Base-by-base conservation (phyloP, 345 rosid species). In the Erucastrum elatum region DNA sequence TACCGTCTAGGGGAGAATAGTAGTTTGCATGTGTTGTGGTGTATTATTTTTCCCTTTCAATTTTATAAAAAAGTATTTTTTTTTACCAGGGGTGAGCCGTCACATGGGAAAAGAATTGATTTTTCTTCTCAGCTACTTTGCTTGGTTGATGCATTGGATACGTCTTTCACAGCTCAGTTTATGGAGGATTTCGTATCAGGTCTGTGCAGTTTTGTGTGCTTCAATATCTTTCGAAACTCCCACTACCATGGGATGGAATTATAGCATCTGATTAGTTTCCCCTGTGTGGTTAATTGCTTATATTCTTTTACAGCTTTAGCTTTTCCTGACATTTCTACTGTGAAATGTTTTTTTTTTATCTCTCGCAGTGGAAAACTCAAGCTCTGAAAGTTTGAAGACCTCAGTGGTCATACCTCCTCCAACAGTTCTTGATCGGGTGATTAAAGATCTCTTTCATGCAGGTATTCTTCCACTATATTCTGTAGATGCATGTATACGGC, bases 181-280 rank as follows among this genome's bases (percentile, higher is more conserved):
- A 83, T 95, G 87, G 99, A 91, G 80, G 99, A 95, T 84, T 93
- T 90, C 74, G 91, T 88, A 49, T 90, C 99, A 91, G 99, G 98
- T 95, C 41, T 76, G 81, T 69, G 71, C 64, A 26, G 46, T 68
- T 80, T 53, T 68, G 58, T 66, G 30, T 77, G 59, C 56, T 75
- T 41, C 75, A 17, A 66, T 41, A 71, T 11, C 66, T 15, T 75
- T 70, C 64, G 61, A 64, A 82, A 73, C 49, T 17, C 71, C 59
- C 58, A 63, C 68, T 68, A 12, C 16, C 46, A 51, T 55, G 60
- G 71, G 56, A 53, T 72, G 64, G 34, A 35, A 31, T 53, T 33
- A 67, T 59, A 35, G 44, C 53, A 41, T 30, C 56, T 64, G 44
- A 27, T 27, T 21, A 30, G 6, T 21, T 62, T 51, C n/a, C 12